These are phyloP conservation scores for Senecio squalidus DNA, from an alignment of 140 eudicot genomes.

Conservation along the genomic window DNA sequence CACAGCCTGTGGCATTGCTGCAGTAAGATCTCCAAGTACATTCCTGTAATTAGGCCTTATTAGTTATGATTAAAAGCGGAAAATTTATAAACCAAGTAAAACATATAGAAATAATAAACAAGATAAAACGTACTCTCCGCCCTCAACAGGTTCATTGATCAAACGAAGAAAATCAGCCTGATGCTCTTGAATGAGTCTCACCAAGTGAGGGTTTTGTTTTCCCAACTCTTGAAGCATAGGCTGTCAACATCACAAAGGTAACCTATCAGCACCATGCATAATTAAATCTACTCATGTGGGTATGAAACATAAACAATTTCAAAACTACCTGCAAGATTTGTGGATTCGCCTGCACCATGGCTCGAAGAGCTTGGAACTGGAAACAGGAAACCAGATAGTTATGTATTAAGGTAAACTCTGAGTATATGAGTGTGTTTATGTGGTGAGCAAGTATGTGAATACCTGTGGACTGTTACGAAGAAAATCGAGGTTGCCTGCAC, in stretches of 20 bases:
- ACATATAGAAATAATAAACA: not conserved
- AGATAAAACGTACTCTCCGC: constrained; percentile 63
- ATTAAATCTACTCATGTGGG: not conserved
- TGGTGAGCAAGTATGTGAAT: not conserved
- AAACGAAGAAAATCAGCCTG: constrained; percentile 87
- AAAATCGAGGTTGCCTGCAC: constrained; percentile 76
- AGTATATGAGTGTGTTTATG: not conserved
- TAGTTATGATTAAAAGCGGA: not conserved
- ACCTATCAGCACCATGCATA: not conserved
- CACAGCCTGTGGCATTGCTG: constrained; percentile 69
- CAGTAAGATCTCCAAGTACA: constrained; percentile 57
- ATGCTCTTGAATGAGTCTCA: constrained; percentile 86
- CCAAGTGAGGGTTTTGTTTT: constrained; percentile 79
- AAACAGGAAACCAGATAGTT: not conserved
- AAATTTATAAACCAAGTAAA: not conserved
- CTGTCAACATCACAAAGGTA: constrained; percentile 32
- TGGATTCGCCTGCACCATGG: constrained; percentile 97
- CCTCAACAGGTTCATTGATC: constrained; percentile 88
- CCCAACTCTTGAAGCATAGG: constrained; percentile 98
- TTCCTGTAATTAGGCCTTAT: constrained; percentile 40
- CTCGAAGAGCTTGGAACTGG: constrained; percentile 91
- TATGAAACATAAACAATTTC: not conserved
- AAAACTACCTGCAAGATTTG: constrained; percentile 81
- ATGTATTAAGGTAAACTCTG: not conserved
- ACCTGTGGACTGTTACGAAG: constrained; percentile 87